Evolutionary conservation across 345 rosid species (phyloP).

Genomic region (Geranium rotundifolium): DNA sequence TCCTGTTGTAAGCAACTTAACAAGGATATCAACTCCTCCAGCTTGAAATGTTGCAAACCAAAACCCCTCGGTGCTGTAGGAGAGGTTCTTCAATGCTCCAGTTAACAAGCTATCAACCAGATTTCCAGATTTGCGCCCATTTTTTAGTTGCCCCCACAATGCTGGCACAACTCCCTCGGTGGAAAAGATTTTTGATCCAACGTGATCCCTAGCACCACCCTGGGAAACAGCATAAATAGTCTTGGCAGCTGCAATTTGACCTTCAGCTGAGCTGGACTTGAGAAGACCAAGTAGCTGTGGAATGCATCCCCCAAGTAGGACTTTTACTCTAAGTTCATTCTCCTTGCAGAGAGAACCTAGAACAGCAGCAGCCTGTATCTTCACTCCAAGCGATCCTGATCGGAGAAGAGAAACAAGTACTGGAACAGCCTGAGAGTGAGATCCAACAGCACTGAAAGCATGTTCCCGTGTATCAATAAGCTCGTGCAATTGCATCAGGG

Average conservation of each 20-base stretch:
- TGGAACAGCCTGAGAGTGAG: conserved; percentile 99
- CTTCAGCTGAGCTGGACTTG: conserved; percentile 86
- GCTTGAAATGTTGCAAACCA: conserved; percentile 87
- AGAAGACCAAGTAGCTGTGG: conserved; percentile 99
- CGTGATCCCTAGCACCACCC: conserved; percentile 91
- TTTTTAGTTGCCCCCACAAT: conserved; percentile 75
- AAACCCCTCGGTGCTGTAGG: conserved; percentile 92
- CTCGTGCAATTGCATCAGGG: conserved; percentile 80
- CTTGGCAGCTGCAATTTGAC: conserved; percentile 95
- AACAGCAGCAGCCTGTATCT: conserved; percentile 92
- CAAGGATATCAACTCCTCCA: conserved; percentile 94
- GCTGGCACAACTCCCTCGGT: conserved; percentile 99
- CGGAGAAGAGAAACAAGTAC: conserved; percentile 99
- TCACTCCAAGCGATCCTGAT: conserved; percentile 84
- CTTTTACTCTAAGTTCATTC: conserved; percentile 95
- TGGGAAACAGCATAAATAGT: conserved; percentile 95
- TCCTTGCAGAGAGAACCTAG: conserved; percentile 97
- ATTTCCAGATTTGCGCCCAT: conserved; percentile 67
- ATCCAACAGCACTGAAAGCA: conserved; percentile 98
- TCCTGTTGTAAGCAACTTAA: conserved; percentile 80
- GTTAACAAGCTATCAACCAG: conserved; percentile 82
- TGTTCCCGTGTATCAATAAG: conserved; percentile 89
- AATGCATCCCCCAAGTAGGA: conserved; percentile 97
- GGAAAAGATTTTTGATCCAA: conserved; percentile 97
- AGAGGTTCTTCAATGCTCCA: conserved; percentile 85